Evolutionary conservation across 495 filamentous ascomycete species (phyloP), one percentile per base, ranked within the genome.

Genomic region (Penicillium goetzii): DNA sequence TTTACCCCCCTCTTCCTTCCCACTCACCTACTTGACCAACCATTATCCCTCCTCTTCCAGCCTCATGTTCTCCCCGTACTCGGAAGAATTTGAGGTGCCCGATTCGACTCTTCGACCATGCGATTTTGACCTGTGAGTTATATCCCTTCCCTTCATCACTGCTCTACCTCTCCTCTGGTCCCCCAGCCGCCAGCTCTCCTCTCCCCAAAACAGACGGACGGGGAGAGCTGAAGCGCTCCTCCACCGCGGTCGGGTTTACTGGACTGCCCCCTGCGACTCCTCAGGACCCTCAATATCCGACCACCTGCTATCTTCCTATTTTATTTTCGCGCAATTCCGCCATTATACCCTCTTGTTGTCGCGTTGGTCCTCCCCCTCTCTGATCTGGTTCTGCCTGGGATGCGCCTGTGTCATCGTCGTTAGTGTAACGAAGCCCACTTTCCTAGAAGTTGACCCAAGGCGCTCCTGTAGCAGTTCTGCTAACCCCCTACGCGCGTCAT

Each of bases 331-430:
- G 34, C 62, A 47, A 47, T 25, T 59, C 53, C 55, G 21, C 72
- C 68, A 71, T 67, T 64, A 65, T 63, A 14, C 36, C 26, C 33
- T 50, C n/a, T 36, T 74, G 61, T 51, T 62, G 61, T 72, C 68
- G 72, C 66, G 67, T 60, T 73, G 65, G 30, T 17, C 17, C 4
- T 65, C 69, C 61, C 72, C 61, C 67, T 72, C 58, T 75, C 66
- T 68, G 66, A 65, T 71, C 67, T 68, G 62, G 64, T 73, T 75
- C 73, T 77, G 66, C 72, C 73, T 78, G 70, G 72, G 72, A 77
- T 80, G 76, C 74, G 74, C 76, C 70, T 74, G 78, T 77, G 78
- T 79, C 76, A 78, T 80, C 70, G 71, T 74, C 65, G 74, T 68
- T 76, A 72, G 76, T 79, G 76, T 80, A 79, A 80, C 76, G 63